Conservation (phyloP, 371 early-diverging fungal species). For the Haplosporangium sp. region DNA sequence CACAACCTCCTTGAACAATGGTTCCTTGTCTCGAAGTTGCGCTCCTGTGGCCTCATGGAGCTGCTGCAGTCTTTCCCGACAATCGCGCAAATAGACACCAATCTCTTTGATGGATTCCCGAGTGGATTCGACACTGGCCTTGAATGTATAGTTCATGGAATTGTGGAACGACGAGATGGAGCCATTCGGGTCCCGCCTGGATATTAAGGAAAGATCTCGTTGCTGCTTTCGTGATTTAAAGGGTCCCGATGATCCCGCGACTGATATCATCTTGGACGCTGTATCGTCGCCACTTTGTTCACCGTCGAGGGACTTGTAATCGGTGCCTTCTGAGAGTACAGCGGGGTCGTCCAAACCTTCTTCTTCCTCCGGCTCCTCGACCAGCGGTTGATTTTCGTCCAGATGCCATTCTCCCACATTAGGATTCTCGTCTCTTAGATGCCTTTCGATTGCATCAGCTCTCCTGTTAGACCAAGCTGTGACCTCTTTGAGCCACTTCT, state of each 20-base stretch:
- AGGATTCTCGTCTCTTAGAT: slow-evolving; percentile 11
- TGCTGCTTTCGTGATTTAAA: slow-evolving; percentile 15
- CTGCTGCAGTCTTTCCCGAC: slow-evolving; percentile 33
- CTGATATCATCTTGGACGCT: background rate
- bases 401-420: slow-evolving; percentile 8
- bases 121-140: slow-evolving; percentile 29
- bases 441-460: slow-evolving; percentile 25
- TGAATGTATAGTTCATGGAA: slow-evolving; percentile 26
- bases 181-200: slow-evolving; percentile 21
- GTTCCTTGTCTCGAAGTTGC: slow-evolving; percentile 38
- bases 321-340: background rate
- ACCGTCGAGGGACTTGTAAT: background rate
- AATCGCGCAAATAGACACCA: slow-evolving; percentile 30
- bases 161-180: slow-evolving; percentile 33
- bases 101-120: slow-evolving; percentile 41
- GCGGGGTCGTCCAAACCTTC: too few species aligned
- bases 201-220: slow-evolving; percentile 25
- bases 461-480: slow-evolving; percentile 21
- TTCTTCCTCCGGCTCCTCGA: slow-evolving; percentile 37
- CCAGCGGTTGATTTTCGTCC: slow-evolving; percentile 10
- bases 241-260: slow-evolving; percentile 5
- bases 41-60: slow-evolving; percentile 34
- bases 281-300: background rate
- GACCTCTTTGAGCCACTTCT: slow-evolving; percentile 42
- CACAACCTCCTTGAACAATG: slow-evolving; percentile 39